These are phyloP conservation scores for Elongisporangium senticosum DNA, from an alignment of 352 stramenopile species.

Conservation along the genomic window DNA sequence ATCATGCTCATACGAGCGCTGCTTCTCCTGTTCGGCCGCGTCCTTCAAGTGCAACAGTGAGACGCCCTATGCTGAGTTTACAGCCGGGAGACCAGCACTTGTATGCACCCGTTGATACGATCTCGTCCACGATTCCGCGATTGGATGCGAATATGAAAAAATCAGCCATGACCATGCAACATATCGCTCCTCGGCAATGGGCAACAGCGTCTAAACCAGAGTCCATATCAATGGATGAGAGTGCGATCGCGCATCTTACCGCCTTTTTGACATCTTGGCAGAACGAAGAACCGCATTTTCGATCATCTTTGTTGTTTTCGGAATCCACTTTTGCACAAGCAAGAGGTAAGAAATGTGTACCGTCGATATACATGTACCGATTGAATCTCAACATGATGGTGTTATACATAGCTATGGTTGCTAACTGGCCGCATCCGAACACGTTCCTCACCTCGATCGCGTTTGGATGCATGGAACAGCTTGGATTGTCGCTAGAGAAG, in stretches of 20 bases:
- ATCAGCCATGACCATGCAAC: not conserved
- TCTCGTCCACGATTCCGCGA: not conserved
- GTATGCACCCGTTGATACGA: not conserved
- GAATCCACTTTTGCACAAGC: slow-evolving; percentile 55
- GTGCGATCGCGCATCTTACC: not conserved
- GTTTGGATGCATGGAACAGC: slow-evolving; percentile 44
- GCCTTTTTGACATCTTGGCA: slow-evolving; percentile 42
- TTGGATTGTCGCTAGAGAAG: slow-evolving; percentile 28
- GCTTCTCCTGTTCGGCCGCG: not conserved
- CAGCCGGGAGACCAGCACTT: not conserved
- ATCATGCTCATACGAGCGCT: slow-evolving; percentile 8
- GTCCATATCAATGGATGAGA: not conserved
- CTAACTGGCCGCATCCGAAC: slow-evolving; percentile 42
- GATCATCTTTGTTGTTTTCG: slow-evolving; percentile 54
- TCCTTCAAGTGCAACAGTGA: not conserved
- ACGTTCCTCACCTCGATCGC: slow-evolving; percentile 45
- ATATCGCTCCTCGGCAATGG: not conserved
- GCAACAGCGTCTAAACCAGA: not conserved
- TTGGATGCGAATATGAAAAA: not conserved
- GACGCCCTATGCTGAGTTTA: not conserved
- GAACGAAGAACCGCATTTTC: slow-evolving; percentile 38
- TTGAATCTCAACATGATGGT: not conserved
- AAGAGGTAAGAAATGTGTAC: slow-evolving; percentile 28
- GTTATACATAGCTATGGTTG: slow-evolving; percentile 22
- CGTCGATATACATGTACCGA: not conserved